Percentiles rank a stretch among this genome's conserved stretches.
phyloP scores from a whole-genome alignment of 2,329 filamentous ascomycete genomes.

The Grosmannia penicillata region DNA sequence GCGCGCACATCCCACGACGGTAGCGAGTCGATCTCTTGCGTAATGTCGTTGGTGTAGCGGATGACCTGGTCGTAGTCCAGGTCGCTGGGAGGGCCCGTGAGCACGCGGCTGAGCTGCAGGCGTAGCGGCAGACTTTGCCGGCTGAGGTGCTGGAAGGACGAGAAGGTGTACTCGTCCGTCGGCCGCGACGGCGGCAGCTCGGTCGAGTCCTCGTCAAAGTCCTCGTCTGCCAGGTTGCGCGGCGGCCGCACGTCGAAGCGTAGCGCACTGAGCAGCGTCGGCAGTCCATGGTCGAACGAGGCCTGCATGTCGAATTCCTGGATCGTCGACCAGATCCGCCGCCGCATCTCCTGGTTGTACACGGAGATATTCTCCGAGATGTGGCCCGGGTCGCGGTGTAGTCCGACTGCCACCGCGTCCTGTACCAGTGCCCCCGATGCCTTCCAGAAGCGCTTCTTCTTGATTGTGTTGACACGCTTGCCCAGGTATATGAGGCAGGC shows the following conservation, averaged over 20 bases:
- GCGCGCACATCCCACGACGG: constrained; percentile 36
- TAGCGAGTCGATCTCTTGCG: constrained; percentile 43
- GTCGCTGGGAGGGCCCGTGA: constrained; percentile 38
- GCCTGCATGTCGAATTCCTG: constrained; percentile 48
- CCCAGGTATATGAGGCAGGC: constrained; percentile 44
- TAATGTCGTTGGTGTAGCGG: constrained; percentile 45
- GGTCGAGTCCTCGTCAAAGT: constrained; percentile 34
- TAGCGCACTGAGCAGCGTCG: constrained; percentile 40
- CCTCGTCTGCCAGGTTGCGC: constrained; percentile 36
- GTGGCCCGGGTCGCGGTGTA: constrained; percentile 43
- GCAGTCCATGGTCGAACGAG: constrained; percentile 44
- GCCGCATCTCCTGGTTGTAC: constrained; percentile 47
- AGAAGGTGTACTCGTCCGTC: constrained; percentile 38
- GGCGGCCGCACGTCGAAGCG: constrained; percentile 40
- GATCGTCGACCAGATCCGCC: constrained; percentile 45
- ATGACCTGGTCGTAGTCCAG: constrained; percentile 48
- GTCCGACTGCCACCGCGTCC: constrained; percentile 41
- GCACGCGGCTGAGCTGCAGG: constrained; percentile 39
- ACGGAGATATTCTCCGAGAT: constrained; percentile 39
- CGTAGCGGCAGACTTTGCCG: constrained; percentile 40
- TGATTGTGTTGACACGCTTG: constrained; percentile 44
- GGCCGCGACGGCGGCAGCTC: constrained; percentile 35
- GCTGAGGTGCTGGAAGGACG: constrained; percentile 42
- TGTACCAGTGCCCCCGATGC: constrained; percentile 39
- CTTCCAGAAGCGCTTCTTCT: constrained; percentile 52